These are phyloP conservation scores for Mrakia hoshinonis DNA, from an alignment of 768 basidiomycete species.

Conservation along the genomic window DNA sequence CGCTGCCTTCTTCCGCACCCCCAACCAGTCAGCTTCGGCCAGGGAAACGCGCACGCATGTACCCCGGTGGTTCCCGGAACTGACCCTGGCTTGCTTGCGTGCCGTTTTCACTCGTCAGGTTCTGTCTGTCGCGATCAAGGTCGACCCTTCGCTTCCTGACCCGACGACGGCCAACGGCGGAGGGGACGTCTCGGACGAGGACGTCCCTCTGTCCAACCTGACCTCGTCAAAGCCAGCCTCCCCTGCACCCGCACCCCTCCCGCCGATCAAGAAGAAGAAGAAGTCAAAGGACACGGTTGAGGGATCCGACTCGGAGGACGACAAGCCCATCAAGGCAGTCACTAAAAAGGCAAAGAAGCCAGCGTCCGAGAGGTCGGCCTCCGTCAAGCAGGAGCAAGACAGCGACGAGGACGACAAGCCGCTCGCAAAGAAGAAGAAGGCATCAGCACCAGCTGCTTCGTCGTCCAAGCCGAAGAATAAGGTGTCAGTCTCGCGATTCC, in stretches of 20 bases:
- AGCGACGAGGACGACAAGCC: slow-evolving; percentile 34
- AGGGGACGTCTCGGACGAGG: slow-evolving; percentile 24
- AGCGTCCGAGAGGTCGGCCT: slow-evolving; percentile 21
- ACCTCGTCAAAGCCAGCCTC: neutral
- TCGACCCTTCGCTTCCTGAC: slow-evolving; percentile 22
- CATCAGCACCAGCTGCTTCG: neutral
- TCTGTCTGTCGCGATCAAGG: slow-evolving; percentile 24
- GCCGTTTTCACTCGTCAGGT: neutral
- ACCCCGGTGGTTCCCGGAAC: neutral
- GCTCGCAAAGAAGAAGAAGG: slow-evolving; percentile 24
- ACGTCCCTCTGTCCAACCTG: slow-evolving; percentile 21
- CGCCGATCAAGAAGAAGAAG: neutral
- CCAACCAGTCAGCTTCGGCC: no score
- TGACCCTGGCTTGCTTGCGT: neutral
- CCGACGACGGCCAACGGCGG: neutral
- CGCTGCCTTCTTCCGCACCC: neutral
- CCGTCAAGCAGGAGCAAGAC: slow-evolving; percentile 37
- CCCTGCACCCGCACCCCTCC: neutral
- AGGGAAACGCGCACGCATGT: no score
- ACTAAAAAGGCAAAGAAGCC: slow-evolving; percentile 44
- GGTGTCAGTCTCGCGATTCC: neutral
- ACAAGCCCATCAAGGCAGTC: slow-evolving; percentile 40
- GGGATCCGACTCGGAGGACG: slow-evolving; percentile 38
- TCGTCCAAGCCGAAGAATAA: neutral
- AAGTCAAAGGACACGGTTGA: slow-evolving; percentile 33